These are phyloP conservation scores for Cordyceps tenuipes DNA, from an alignment of 2,329 filamentous ascomycete species.

Conservation along the genomic window DNA sequence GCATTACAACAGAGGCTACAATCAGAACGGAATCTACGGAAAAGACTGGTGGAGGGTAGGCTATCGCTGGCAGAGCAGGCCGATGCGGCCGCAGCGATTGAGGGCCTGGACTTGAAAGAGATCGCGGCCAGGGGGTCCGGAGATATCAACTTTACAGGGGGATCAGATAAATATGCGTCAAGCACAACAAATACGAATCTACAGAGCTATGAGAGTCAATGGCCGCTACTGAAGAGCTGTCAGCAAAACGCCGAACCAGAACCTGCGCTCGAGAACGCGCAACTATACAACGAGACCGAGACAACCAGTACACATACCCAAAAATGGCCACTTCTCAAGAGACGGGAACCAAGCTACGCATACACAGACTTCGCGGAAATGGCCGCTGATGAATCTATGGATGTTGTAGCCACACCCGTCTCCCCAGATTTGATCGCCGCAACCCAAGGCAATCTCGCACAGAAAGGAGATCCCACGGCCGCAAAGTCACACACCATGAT, in stretches of 20 bases:
- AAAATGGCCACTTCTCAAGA: constrained; percentile 9
- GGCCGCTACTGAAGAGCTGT: not conserved
- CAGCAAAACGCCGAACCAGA: not conserved
- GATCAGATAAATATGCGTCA: not conserved
- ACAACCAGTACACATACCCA: not conserved
- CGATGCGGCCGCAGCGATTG: not conserved
- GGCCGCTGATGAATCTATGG: not conserved
- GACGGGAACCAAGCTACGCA: not conserved
- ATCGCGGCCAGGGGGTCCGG: not conserved
- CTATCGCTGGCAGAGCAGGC: not conserved
- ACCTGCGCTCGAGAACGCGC: not conserved
- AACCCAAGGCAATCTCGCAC: not conserved
- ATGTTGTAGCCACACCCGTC: not conserved
- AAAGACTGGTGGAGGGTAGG: not conserved
- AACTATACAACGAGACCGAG: no score
- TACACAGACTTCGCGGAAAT: not conserved
- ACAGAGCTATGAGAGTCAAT: not conserved
- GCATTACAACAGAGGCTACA: not conserved
- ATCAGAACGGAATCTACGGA: not conserved
- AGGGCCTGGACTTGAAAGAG: not conserved
- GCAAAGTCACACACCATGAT: constrained; percentile 32
- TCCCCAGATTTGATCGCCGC: not conserved
- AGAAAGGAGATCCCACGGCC: not conserved
- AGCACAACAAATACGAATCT: not conserved
- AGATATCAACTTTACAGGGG: not conserved